These are phyloP conservation scores for Sporothrix phasma DNA, from an alignment of 2,329 filamentous ascomycete genomes.

Conservation along the genomic window DNA sequence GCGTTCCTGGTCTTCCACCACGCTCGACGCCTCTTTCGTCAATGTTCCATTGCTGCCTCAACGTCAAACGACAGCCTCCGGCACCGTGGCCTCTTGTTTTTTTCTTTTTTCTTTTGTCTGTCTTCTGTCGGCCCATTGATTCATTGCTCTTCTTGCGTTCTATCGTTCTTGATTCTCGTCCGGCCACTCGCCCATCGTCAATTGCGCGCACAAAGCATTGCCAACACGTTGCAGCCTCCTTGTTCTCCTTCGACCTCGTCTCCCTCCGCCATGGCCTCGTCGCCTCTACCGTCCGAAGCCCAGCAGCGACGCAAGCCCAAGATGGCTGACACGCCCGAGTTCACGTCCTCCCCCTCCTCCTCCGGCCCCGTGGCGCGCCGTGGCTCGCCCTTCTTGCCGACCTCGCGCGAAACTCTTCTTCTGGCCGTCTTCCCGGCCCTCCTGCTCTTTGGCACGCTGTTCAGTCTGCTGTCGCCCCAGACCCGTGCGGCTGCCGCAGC, in stretches of 20 bases:
- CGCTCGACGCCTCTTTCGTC: not conserved
- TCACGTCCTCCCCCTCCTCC: not conserved
- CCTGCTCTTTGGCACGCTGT: slow-evolving; percentile 72
- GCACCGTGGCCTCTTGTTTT: not conserved
- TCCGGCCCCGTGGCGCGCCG: not conserved
- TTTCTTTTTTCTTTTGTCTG: not conserved
- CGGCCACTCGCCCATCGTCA: not conserved
- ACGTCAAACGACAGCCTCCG: not conserved
- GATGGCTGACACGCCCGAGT: slow-evolving; percentile 8
- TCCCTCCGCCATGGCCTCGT: slow-evolving; percentile 3
- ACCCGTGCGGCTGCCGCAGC: slow-evolving; percentile 55
- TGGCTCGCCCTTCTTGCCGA: slow-evolving; percentile 47
- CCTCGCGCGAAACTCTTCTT: slow-evolving; percentile 53
- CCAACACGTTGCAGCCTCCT: not conserved
- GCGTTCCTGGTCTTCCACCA: not conserved
- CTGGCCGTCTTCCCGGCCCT: slow-evolving; percentile 66
- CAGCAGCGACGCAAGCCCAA: slow-evolving; percentile 13
- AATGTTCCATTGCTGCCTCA: slow-evolving; percentile 6
- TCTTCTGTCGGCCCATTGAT: not conserved
- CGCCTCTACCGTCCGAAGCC: not conserved
- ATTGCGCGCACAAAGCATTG: not conserved
- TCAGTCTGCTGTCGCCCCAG: slow-evolving; percentile 65
- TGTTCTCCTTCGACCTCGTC: not conserved
- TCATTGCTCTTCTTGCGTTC: not conserved
- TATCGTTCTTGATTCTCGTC: not conserved